Conservation (phyloP, 345 rosid species). For the Geranium rotundifolium region DNA sequence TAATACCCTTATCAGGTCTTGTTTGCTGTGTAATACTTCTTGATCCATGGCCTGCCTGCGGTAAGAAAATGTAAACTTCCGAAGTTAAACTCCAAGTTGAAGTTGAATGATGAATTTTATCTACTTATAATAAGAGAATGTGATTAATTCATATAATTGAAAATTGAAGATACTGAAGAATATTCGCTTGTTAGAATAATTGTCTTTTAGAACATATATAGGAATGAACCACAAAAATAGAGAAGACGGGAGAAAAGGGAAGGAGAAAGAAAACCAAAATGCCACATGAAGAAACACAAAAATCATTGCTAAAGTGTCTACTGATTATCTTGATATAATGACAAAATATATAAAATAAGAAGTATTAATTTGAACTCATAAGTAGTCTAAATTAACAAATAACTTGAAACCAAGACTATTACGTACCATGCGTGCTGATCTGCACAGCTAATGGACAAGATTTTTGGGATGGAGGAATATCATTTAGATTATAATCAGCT, state of each 20-base stretch:
- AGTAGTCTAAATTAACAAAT: neutral
- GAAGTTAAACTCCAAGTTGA: neutral
- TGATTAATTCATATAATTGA: too few relatives aligned
- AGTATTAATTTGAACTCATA: neutral
- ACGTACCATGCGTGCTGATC: too few relatives aligned
- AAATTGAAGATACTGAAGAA: too few relatives aligned
- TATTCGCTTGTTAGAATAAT: too few relatives aligned
- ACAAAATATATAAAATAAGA: too few relatives aligned
- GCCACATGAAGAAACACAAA: neutral
- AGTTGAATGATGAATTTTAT: neutral
- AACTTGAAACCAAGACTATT: neutral
- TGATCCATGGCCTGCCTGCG: slow-evolving; percentile 39
- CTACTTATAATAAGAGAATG: neutral
- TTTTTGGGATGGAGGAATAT: neutral
- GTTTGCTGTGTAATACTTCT: slow-evolving; percentile 16
- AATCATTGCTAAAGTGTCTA: neutral
- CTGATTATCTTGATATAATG: neutral
- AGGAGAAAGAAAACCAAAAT: too few relatives aligned
- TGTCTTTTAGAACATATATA: too few relatives aligned
- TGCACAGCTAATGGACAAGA: neutral
- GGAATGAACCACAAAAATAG: too few relatives aligned
- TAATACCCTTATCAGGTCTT: slow-evolving; percentile 20
- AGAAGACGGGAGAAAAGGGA: too few relatives aligned
- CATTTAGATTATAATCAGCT: neutral
- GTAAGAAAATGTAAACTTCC: slow-evolving; percentile 12